These are phyloP conservation scores for Rhododendron henanense DNA, from an alignment of 148 eudicot species.

Conservation along the genomic window DNA sequence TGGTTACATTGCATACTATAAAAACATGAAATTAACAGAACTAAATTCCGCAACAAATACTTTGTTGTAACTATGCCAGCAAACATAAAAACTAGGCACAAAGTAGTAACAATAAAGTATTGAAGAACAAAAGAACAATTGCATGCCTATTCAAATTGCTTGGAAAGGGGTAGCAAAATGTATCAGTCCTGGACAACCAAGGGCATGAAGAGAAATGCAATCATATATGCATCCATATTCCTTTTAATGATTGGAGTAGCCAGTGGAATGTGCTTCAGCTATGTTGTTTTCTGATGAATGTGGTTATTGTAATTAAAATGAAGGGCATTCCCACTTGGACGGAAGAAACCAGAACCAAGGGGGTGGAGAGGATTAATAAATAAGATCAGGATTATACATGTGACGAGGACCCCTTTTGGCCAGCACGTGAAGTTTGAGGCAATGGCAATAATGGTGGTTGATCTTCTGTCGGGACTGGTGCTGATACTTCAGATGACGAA, in stretches of 20 bases:
- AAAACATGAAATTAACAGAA: neutral
- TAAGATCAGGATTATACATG: neutral
- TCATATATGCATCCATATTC: neutral
- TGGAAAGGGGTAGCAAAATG: neutral
- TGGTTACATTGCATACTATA: neutral
- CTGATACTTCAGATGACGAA: conserved; percentile 27
- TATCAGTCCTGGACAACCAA: neutral
- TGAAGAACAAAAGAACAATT: neutral
- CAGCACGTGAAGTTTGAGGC: conserved; percentile 46
- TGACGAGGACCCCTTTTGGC: conserved; percentile 46
- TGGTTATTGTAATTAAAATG: neutral
- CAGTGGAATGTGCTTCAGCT: neutral
- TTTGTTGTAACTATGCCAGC: neutral
- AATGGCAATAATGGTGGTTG: conserved; percentile 84
- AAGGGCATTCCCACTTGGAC: neutral
- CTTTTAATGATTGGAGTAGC: neutral
- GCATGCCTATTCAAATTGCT: neutral
- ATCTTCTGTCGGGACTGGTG: conserved; percentile 43
- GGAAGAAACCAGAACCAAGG: neutral
- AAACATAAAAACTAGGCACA: neutral
- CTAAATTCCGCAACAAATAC: neutral
- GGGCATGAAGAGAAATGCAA: neutral
- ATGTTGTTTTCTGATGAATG: neutral
- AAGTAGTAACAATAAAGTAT: neutral
- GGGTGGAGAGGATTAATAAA: neutral